phyloP scores from a whole-genome alignment of 73 alveolate genomes.

The Paramecium octaurelia region DNA sequence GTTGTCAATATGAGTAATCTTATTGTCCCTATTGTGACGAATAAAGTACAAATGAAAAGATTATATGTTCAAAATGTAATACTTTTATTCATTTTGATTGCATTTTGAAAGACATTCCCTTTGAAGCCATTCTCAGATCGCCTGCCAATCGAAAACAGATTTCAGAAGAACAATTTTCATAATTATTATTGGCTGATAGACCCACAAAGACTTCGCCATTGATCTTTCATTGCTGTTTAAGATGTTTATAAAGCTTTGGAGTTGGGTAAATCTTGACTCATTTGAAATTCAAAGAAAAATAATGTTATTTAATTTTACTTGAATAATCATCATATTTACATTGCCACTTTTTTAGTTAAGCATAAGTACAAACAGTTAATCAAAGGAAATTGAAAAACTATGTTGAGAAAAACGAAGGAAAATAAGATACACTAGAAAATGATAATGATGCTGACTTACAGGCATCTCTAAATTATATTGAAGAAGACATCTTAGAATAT shows the following conservation, averaged over 20 bases:
- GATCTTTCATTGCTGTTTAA: not conserved
- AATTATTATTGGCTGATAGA: not conserved
- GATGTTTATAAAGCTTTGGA: not conserved
- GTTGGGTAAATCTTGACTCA: not conserved
- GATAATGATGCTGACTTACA: conserved; percentile 40
- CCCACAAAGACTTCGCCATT: not conserved
- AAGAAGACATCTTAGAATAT: conserved; percentile 57
- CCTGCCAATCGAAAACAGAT: conserved; percentile 52
- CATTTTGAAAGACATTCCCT: conserved; percentile 41
- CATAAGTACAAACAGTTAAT: conserved; percentile 34
- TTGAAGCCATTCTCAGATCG: conserved; percentile 28
- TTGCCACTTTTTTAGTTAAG: conserved; percentile 55
- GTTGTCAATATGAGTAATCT: conserved; percentile 51
- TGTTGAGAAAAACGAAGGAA: conserved; percentile 48
- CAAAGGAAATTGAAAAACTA: conserved; percentile 56
- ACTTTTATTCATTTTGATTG: conserved; percentile 60
- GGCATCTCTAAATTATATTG: conserved; percentile 45
- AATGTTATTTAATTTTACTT: not conserved
- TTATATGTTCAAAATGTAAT: conserved; percentile 28
- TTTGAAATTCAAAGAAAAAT: conserved; percentile 46
- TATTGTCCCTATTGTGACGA: conserved; percentile 44
- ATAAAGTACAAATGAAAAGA: conserved; percentile 35
- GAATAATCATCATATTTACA: conserved; percentile 59
- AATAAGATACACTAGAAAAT: conserved; percentile 44
- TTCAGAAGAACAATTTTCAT: not conserved